These are phyloP conservation scores for Peronosclerospora sorghi DNA, from an alignment of 352 stramenopile species.

Conservation along the genomic window DNA sequence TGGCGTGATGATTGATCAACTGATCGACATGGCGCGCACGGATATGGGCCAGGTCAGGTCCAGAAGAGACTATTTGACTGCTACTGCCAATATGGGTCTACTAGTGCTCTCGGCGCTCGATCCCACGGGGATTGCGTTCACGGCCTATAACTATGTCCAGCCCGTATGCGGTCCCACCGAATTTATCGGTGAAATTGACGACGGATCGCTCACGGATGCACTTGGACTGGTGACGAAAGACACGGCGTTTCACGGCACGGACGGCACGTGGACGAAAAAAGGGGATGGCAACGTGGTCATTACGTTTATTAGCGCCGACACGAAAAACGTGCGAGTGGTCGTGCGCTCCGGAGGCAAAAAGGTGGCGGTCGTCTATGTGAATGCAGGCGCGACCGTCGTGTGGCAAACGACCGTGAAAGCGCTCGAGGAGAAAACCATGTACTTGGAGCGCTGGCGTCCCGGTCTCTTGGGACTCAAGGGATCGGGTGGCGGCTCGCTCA, in stretches of 20 bases:
- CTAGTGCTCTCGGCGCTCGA: slow-evolving; percentile 19
- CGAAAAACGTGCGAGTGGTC: slow-evolving; percentile 29
- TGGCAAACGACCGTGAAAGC: slow-evolving; percentile 29
- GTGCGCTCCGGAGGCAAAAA: slow-evolving; percentile 33
- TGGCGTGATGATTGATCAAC: slow-evolving; percentile 42
- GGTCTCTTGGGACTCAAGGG: slow-evolving; percentile 30
- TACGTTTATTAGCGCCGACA: slow-evolving; percentile 36
- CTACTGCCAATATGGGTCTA: slow-evolving; percentile 23
- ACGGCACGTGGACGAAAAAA: slow-evolving; percentile 31
- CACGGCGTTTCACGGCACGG: slow-evolving; percentile 31
- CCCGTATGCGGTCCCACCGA: slow-evolving; percentile 46
- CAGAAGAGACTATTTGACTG: slow-evolving; percentile 24
- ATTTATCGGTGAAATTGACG: slow-evolving; percentile 47
- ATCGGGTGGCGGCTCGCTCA: slow-evolving; percentile 32
- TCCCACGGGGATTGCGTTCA: slow-evolving; percentile 32
- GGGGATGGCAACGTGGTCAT: slow-evolving; percentile 29
- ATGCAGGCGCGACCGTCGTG: slow-evolving; percentile 19
- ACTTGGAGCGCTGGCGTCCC: slow-evolving; percentile 54
- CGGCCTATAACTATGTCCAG: slow-evolving; percentile 43
- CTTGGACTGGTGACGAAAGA: slow-evolving; percentile 30
- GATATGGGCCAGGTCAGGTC: slow-evolving; percentile 32
- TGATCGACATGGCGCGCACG: slow-evolving; percentile 28
- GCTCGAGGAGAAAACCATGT: slow-evolving; percentile 44
- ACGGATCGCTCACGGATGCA: slow-evolving; percentile 22
- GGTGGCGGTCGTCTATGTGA: slow-evolving; percentile 24